phyloP scores from a whole-genome alignment of 2,329 filamentous ascomycete species.

The Alternaria brassicae region DNA sequence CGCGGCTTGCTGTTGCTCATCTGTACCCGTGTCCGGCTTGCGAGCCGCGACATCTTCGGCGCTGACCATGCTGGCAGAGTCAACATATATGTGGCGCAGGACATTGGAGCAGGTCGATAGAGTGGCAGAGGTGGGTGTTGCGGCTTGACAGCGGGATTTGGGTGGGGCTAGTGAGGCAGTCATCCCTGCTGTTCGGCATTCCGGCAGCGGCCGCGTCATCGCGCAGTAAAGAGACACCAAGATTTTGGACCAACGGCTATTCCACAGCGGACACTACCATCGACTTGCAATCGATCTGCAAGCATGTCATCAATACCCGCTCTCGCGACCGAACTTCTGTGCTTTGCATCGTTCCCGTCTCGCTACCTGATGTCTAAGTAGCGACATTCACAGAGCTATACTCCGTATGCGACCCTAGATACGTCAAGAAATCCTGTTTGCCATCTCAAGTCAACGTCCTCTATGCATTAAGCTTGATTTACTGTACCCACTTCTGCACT shows the following conservation, averaged over 20 bases:
- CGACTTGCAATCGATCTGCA: background rate
- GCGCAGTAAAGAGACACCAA: background rate
- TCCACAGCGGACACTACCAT: background rate
- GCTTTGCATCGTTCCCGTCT: background rate
- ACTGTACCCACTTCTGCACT: background rate
- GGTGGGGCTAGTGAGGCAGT: slow-evolving; percentile 12
- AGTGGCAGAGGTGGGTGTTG: slow-evolving; percentile 7
- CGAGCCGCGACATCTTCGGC: slow-evolving; percentile 16
- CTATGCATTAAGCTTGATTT: background rate
- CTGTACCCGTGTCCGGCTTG: slow-evolving; percentile 7
- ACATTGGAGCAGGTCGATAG: slow-evolving; percentile 6
- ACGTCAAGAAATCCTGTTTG: no score
- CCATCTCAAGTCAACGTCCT: background rate
- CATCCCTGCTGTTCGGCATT: slow-evolving; percentile 1
- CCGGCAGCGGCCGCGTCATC: slow-evolving; percentile 7
- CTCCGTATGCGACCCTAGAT: background rate
- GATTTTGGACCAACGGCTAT: background rate
- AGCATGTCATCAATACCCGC: background rate
- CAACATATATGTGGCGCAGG: slow-evolving; percentile 10
- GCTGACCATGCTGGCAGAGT: slow-evolving; percentile 16
- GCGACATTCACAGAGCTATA: background rate
- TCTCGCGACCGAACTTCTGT: background rate
- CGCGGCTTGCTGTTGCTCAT: slow-evolving; percentile 41
- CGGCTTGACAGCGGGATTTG: slow-evolving; percentile 14
- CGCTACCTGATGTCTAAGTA: background rate